phyloP scores from a whole-genome alignment of 192 early-diverging fungal species.

The Backusella psychrophila region DNA sequence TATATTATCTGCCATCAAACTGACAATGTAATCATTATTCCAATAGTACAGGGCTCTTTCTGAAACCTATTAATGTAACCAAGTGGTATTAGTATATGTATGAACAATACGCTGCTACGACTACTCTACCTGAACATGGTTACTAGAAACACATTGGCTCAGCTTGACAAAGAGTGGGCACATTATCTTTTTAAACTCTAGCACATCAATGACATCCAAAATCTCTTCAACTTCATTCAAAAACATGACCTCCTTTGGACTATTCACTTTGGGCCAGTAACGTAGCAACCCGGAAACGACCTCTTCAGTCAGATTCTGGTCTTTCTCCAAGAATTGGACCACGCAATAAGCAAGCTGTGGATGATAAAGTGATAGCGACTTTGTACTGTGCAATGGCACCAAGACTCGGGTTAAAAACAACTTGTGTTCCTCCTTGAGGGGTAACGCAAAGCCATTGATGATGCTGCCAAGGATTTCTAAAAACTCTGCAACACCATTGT shows the following conservation, averaged over 20 bases:
- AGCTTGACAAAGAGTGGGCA: constrained; percentile 83
- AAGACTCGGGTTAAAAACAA: constrained; percentile 82
- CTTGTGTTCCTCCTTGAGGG: constrained; percentile 93
- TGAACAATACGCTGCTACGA: not conserved
- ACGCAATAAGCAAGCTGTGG: constrained; percentile 91
- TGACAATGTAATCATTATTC: constrained; percentile 92
- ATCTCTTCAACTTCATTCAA: constrained; percentile 91
- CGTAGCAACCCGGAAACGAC: constrained; percentile 76
- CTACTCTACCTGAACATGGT: constrained; percentile 76
- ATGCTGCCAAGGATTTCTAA: constrained; percentile 92
- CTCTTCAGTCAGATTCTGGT: constrained; percentile 71
- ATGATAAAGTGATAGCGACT: constrained; percentile 83
- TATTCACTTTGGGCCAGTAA: constrained; percentile 94
- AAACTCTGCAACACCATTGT: constrained; percentile 91
- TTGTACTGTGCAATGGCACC: constrained; percentile 86
- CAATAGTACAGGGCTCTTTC: constrained; percentile 89
- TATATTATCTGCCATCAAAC: constrained; percentile 84
- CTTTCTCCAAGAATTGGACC: constrained; percentile 92
- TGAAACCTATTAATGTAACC: constrained; percentile 50
- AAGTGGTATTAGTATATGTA: not conserved
- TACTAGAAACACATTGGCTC: constrained; percentile 78
- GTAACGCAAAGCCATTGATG: constrained; percentile 95
- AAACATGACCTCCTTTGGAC: constrained; percentile 95
- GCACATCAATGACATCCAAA: constrained; percentile 81
- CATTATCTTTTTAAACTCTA: constrained; percentile 79